Conservation (phyloP, 352 stramenopile species). For the Globisporangium lucens region DNA sequence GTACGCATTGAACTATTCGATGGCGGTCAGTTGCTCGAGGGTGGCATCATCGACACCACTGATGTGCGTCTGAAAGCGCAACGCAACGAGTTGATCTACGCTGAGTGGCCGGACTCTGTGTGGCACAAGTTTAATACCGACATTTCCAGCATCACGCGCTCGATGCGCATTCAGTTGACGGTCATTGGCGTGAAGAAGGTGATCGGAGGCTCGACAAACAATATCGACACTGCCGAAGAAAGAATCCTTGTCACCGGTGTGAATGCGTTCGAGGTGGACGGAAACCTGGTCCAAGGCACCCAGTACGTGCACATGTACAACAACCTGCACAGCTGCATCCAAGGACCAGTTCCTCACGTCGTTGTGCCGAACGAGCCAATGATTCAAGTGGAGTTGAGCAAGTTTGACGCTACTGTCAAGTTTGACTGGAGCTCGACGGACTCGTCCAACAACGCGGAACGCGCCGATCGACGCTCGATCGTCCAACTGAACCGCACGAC, state of each 20-base stretch:
- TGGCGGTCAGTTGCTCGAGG: slow-evolving; percentile 65
- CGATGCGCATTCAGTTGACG: slow-evolving; percentile 76
- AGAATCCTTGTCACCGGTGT: slow-evolving; percentile 78
- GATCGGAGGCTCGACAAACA: slow-evolving; percentile 38
- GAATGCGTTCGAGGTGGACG: slow-evolving; percentile 83
- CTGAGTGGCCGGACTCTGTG: slow-evolving; percentile 65
- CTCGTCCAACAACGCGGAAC: slow-evolving; percentile 23
- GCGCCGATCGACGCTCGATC: slow-evolving; percentile 46
- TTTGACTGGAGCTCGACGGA: slow-evolving; percentile 63
- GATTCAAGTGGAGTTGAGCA: slow-evolving; percentile 67
- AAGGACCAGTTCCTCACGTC: slow-evolving; percentile 74
- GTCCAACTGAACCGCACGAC: slow-evolving; percentile 47
- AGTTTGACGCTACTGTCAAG: slow-evolving; percentile 61
- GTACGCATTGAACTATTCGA: slow-evolving; percentile 80
- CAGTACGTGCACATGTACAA: slow-evolving; percentile 83
- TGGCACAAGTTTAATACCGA: slow-evolving; percentile 83
- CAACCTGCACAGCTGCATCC: slow-evolving; percentile 67
- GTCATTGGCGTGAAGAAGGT: slow-evolving; percentile 71
- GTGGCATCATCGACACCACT: slow-evolving; percentile 58
- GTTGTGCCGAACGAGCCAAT: slow-evolving; percentile 65
- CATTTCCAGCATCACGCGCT: slow-evolving; percentile 62
- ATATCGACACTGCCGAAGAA: slow-evolving; percentile 45
- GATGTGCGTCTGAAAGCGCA: slow-evolving; percentile 76
- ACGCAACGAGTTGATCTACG: slow-evolving; percentile 65
- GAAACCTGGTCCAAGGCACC: slow-evolving; percentile 52